Evolutionary conservation across 2,329 filamentous ascomycete species (phyloP), one percentile per base, ranked within the genome.

Genomic region (Fusarium fujikuroi): DNA sequence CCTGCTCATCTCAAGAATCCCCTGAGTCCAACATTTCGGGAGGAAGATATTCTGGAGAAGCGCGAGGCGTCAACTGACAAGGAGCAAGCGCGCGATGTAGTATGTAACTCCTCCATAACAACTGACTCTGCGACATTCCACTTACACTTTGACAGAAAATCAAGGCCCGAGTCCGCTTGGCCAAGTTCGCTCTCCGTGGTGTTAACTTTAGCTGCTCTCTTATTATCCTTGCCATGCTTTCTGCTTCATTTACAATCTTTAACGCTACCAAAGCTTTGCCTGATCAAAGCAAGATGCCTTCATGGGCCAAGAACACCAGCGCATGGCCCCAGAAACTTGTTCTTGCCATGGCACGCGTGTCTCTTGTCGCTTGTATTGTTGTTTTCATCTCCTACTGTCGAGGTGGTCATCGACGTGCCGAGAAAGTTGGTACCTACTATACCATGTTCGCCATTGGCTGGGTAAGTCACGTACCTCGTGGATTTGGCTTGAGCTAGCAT

Each of bases 131-230:
- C 37, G 40, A 30, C 43, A 56, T 46, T 30, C 49, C 53, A 79
- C 77, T 81, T 77, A 83, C 76, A 75, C 46, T 32, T 62, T 11
- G 66, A 52, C 80, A 97, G 95, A 97, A 93, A 92, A 90, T 97
- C 82, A 98, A 98, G 85, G 92, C 92, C 40, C 91, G 94, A 75
- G 95, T 98, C 39, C 91, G 96, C 52, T 88, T 98, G 83, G 96
- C 95, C 76, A 99, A 99, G 86, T 92, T 98, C 77, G 90, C 97
- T 71, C 91, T 99, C n/a, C 92, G 96, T 74, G 92, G 94, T 63
- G 93, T 98, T 84, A 98, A 95, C 87, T 98, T 99, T 83, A 95
- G 94, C 83, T 99, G 96, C 87, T 95, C 93, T 82, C 88, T 98
- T 69, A 98, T 99, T 80, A 94, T 99, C 74, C 89, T 99, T 65